A percentile compares a stretch with the other conserved stretches of the same genome.
Evolutionary conservation across 169 alveolate species (phyloP).

Genomic region (Plasmodium reichenowi): DNA sequence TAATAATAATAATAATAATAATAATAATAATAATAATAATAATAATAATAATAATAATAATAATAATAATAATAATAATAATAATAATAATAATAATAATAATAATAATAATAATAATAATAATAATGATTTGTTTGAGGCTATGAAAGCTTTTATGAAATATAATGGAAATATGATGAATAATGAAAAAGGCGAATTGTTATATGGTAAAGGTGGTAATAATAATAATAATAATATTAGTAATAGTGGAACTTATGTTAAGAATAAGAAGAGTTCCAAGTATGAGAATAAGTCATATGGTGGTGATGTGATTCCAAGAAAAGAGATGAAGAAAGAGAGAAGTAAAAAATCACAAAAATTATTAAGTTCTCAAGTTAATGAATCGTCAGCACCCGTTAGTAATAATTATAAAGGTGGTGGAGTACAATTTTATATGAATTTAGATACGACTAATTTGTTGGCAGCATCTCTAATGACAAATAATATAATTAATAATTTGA

Average conservation of each 20-base stretch:
- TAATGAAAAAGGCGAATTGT: neutral
- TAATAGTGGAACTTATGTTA: neutral
- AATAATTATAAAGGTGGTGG: too few species aligned
- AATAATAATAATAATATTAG: slow-evolving; percentile 3
- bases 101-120: neutral
- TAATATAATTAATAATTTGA: neutral
- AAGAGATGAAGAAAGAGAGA: slow-evolving; percentile 10
- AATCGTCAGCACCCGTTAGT: neutral
- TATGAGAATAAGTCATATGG: neutral
- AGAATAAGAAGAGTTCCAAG: neutral
- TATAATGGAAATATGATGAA: neutral
- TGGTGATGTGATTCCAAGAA: neutral
- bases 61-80: neutral
- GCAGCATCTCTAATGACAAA: neutral
- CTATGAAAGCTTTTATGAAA: neutral
- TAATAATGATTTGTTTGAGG: neutral
- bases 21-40: too few species aligned
- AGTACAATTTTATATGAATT: too few species aligned
- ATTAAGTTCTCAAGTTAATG: neutral
- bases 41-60: neutral
- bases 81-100: neutral
- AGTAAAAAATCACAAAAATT: neutral
- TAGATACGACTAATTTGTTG: too few species aligned
- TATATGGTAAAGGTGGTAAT: neutral
- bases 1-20: too few species aligned